phyloP scores from a whole-genome alignment of 2,329 filamentous ascomycete genomes.

The Nothophaeocryptopus gaeumannii region DNA sequence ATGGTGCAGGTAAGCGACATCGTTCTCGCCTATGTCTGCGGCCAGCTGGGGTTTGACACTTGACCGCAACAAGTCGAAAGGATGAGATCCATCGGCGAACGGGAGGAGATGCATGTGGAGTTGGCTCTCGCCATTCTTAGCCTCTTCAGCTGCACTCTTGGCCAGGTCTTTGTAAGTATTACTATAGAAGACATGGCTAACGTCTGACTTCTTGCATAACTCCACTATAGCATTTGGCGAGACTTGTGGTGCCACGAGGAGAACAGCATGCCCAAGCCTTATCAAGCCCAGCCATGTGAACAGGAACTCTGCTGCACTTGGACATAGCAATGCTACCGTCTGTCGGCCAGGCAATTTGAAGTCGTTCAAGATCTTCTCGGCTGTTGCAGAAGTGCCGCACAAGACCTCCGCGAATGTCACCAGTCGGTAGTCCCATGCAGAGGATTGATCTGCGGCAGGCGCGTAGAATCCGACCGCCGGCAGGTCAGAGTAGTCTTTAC shows the following conservation, averaged over 20 bases:
- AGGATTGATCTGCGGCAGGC: slow-evolving; percentile 21
- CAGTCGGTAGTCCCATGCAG: slow-evolving; percentile 24
- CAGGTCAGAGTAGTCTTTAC: slow-evolving; percentile 35
- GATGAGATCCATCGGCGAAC: slow-evolving; percentile 6
- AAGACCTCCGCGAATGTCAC: slow-evolving; percentile 39
- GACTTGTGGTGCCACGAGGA: slow-evolving; percentile 56
- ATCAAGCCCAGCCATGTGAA: slow-evolving; percentile 61
- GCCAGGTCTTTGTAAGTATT: slow-evolving; percentile 38
- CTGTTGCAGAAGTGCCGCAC: slow-evolving; percentile 37
- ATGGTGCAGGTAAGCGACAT: slow-evolving; percentile 59
- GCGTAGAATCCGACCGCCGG: slow-evolving; percentile 54
- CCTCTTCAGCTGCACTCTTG: slow-evolving; percentile 24
- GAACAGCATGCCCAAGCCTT: slow-evolving; percentile 52
- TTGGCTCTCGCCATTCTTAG: background rate
- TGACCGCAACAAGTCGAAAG: slow-evolving; percentile 9
- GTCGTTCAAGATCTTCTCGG: slow-evolving; percentile 29
- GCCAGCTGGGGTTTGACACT: background rate
- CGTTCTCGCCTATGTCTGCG: slow-evolving; percentile 27
- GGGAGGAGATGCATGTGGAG: slow-evolving; percentile 14
- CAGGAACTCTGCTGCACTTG: slow-evolving; percentile 58
- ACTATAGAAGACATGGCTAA: slow-evolving; percentile 48
- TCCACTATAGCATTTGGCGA: slow-evolving; percentile 50
- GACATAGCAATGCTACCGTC: slow-evolving; percentile 54
- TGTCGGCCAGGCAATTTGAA: slow-evolving; percentile 19
- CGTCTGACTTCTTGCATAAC: slow-evolving; percentile 50